These are phyloP conservation scores for Stromatinia cepivora DNA, from an alignment of 2,329 filamentous ascomycete species.

Conservation along the genomic window DNA sequence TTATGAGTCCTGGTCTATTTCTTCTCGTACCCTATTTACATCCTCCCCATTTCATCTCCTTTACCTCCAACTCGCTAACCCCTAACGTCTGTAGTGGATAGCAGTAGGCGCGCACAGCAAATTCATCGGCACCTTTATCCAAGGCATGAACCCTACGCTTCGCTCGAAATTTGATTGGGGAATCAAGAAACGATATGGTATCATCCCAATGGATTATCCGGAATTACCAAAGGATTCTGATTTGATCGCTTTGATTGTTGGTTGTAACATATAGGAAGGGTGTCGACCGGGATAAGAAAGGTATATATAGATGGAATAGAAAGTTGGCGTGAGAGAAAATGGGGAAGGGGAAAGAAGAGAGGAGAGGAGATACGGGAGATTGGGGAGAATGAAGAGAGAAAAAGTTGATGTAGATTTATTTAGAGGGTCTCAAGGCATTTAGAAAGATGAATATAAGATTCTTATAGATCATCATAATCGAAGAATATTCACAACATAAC, in stretches of 20 bases:
- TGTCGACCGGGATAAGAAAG: no score
- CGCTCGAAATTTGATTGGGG: constrained; percentile 38
- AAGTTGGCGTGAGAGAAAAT: no score
- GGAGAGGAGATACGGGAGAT: no score
- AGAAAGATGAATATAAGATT: not conserved
- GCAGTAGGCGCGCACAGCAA: constrained; percentile 47
- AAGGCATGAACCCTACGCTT: constrained; percentile 47
- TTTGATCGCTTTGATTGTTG: constrained; percentile 45
- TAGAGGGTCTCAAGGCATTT: not conserved
- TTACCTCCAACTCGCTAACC: not conserved
- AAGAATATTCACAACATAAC: not conserved
- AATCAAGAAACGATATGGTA: constrained; percentile 37
- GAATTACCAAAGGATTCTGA: constrained; percentile 42
- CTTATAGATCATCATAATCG: not conserved
- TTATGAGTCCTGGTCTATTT: not conserved
- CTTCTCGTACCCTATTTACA: no score
- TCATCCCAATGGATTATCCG: constrained; percentile 36
- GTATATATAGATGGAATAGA: no score
- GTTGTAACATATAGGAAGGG: constrained; percentile 43
- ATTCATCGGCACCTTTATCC: constrained; percentile 45
- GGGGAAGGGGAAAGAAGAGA: not conserved
- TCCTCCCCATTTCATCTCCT: no score
- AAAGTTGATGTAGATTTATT: not conserved
- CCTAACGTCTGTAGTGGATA: constrained; percentile 39
- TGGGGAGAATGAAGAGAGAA: no score